These are phyloP conservation scores for Digitaria exilis DNA, from an alignment of 202 grass and related monocot genomes.

Conservation along the genomic window DNA sequence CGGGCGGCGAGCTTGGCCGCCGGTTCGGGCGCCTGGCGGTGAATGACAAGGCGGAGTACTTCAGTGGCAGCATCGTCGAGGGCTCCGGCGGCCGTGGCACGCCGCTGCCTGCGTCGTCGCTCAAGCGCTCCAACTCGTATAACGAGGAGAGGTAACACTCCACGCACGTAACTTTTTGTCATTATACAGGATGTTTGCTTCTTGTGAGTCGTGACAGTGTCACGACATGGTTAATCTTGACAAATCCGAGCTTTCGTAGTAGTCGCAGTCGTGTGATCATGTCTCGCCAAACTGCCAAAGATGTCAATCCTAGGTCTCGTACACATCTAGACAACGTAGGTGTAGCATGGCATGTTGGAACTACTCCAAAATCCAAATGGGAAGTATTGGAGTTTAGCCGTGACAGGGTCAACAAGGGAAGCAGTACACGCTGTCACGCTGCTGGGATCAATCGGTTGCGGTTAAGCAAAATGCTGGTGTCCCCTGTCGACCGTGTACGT, in stretches of 20 bases:
- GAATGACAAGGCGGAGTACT: slow-evolving; percentile 91
- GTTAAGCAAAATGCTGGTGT: not conserved
- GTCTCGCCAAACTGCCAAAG: not conserved
- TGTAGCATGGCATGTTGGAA: not conserved
- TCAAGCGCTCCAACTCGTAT: slow-evolving; percentile 91
- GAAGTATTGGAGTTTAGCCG: slow-evolving; percentile 28
- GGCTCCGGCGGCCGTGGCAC: slow-evolving; percentile 41
- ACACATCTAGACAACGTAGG: slow-evolving; percentile 24
- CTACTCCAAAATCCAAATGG: no score
- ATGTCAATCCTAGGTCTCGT: not conserved
- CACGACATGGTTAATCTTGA: not conserved
- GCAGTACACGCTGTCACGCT: not conserved
- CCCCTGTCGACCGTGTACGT: no score
- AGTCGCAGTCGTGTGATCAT: not conserved
- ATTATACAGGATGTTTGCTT: not conserved
- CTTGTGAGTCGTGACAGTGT: not conserved
- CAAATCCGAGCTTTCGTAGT: not conserved
- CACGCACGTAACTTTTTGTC: no score
- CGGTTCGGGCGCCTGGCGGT: slow-evolving; percentile 53
- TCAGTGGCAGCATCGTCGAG: slow-evolving; percentile 95
- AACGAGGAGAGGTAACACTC: slow-evolving; percentile 78
- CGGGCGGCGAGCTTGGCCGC: slow-evolving; percentile 42
- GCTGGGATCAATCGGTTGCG: not conserved
- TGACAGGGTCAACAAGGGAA: slow-evolving; percentile 33
- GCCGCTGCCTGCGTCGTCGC: slow-evolving; percentile 55